These are phyloP conservation scores for Pycnococcus provasolii DNA, from an alignment of 139 green algal genomes.

Conservation along the genomic window DNA sequence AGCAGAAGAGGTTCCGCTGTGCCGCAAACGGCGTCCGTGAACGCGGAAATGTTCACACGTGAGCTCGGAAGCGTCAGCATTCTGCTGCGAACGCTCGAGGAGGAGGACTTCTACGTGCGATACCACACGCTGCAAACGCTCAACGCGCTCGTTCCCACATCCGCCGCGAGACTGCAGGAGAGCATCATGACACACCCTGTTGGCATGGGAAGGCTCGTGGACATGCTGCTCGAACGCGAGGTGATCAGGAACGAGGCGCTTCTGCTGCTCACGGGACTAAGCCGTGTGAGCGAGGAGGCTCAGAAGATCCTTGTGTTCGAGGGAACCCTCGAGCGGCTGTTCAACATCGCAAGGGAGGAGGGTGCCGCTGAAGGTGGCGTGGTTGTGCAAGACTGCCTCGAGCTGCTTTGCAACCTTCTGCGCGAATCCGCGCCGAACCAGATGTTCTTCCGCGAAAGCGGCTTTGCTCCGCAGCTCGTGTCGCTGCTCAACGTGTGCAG, in stretches of 20 bases:
- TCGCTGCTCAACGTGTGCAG: conserved; percentile 29
- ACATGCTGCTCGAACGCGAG: conserved; percentile 67
- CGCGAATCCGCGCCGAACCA: conserved; percentile 64
- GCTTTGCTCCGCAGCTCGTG: conserved; percentile 31
- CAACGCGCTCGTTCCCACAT: conserved; percentile 43
- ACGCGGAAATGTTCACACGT: conserved; percentile 57
- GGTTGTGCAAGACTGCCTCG: conserved; percentile 71
- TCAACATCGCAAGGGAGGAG: conserved; percentile 66
- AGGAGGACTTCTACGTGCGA: conserved; percentile 76
- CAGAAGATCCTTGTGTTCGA: conserved; percentile 84
- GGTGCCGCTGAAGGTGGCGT: conserved; percentile 58
- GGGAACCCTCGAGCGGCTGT: conserved; percentile 71
- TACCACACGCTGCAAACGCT: conserved; percentile 78
- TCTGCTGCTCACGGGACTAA: conserved; percentile 32
- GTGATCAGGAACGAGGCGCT: conserved; percentile 72
- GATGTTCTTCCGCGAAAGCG: conserved; percentile 48
- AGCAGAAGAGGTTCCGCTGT: background rate
- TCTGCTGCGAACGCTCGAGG: conserved; percentile 59
- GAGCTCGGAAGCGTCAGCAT: conserved; percentile 46
- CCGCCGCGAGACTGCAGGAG: conserved; percentile 35
- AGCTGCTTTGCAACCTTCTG: conserved; percentile 79
- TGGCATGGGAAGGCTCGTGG: conserved; percentile 60
- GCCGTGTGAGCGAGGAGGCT: conserved; percentile 45
- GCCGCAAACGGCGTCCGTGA: background rate
- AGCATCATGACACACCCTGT: conserved; percentile 59